Evolutionary conservation across 169 alveolate genomes (phyloP).

Genomic region (Perkinsus marinus): DNA sequence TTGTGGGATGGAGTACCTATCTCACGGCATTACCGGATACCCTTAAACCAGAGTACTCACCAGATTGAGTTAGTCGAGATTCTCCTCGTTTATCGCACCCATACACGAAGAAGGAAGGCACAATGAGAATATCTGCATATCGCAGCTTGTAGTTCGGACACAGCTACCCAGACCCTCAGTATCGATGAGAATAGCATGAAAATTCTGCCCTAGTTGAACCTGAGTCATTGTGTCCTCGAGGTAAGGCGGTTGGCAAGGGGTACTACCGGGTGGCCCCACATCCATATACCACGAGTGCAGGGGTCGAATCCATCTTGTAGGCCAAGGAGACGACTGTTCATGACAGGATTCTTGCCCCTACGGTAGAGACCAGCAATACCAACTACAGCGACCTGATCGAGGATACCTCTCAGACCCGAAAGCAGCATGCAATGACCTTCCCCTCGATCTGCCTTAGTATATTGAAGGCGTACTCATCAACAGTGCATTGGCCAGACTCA

Average conservation of each 20-base stretch:
- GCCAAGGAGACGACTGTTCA: slow-evolving; percentile 54
- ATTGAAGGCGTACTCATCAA: slow-evolving; percentile 5
- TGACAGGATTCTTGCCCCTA: slow-evolving; percentile 56
- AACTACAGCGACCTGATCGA: slow-evolving; percentile 18
- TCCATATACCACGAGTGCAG: slow-evolving; percentile 66
- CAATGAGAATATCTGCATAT: slow-evolving; percentile 47
- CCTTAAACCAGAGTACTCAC: slow-evolving; percentile 8
- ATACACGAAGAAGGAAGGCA: slow-evolving; percentile 46
- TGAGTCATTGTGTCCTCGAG: slow-evolving; percentile 16
- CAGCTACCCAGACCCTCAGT: slow-evolving; percentile 65
- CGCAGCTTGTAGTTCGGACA: slow-evolving; percentile 50
- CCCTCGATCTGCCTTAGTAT: slow-evolving; percentile 11
- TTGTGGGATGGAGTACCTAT: slow-evolving; percentile 24
- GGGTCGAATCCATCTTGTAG: slow-evolving; percentile 53
- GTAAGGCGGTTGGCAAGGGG: too few species aligned
- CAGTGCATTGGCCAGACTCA: slow-evolving; percentile 8
- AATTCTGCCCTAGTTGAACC: slow-evolving; percentile 29
- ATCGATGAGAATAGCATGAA: slow-evolving; percentile 48
- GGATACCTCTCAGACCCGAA: not conserved
- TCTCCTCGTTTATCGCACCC: slow-evolving; percentile 58
- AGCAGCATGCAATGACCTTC: slow-evolving; percentile 19
- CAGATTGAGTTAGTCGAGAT: slow-evolving; percentile 43
- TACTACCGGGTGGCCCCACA: slow-evolving; percentile 37
- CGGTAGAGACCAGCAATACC: slow-evolving; percentile 60
- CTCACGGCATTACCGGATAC: not conserved